Evolutionary conservation across 2,329 filamentous ascomycete genomes (phyloP), one percentile per base, ranked within the genome.

Genomic region (Ramichloridium luteum): DNA sequence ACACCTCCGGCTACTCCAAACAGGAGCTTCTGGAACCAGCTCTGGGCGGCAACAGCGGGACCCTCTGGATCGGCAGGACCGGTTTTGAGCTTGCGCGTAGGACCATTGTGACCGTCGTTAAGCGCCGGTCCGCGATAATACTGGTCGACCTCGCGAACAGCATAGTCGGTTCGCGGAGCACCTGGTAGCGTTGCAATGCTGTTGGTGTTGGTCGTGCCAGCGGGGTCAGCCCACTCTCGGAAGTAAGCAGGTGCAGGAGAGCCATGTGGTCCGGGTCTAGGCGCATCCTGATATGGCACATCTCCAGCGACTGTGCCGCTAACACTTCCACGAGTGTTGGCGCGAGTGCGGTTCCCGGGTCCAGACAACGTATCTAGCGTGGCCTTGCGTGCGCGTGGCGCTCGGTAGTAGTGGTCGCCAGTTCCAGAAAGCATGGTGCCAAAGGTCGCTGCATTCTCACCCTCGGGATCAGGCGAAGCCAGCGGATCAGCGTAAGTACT

Each of bases 31-130:
- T 82, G 78, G 55, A 96, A 74, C 85, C 88, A 98, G 4, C 84
- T 83, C 0, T 81, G 80, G 0, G 90, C 88, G 5, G 82, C 88
- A 2, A 84, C 80, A 13, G 93, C 81, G 0, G 86, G 84, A 1
- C 86, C 83, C 22, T 86, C 93, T 1, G 90, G 90, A 60, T 98
- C 88, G 6, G 86, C 85, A 2, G 90, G 90, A 0, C 90, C 90
- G 4, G 90, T 98, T 48, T 90, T 88, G 30, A 94, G 65, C 52
- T 82, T 88, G 30, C 90, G 72, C 13, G 81, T 84, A 0, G 80
- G 80, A 3, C 75, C 75, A n/a, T n/a, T n/a, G n/a, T n/a, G 80
- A 8, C n/a, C 8, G 38, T 84, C 81, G 2, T 84, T 80, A 9
- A 96, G 62, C 1, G 88, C 84, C 13, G 85, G 83, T 0, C 90